Conservation (phyloP, 352 stramenopile genomes). For the Pythium phragmiticola region DNA sequence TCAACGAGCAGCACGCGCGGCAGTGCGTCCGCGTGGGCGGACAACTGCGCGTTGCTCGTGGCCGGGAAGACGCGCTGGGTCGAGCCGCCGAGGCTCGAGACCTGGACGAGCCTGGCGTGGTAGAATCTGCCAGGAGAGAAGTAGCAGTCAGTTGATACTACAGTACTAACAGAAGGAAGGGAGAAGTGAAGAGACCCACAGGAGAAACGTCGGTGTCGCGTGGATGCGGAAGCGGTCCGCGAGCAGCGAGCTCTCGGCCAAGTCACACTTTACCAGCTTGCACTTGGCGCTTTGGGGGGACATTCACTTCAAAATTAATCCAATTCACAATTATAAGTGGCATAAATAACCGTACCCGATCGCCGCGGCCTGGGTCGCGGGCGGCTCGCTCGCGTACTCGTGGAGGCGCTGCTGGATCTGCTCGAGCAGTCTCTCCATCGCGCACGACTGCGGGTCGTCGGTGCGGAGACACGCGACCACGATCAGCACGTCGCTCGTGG, state of each 20-base stretch:
- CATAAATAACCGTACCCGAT: constrained; percentile 7
- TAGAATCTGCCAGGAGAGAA: constrained; percentile 50
- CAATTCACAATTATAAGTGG: not conserved
- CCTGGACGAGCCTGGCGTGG: constrained; percentile 49
- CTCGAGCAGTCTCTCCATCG: constrained; percentile 53
- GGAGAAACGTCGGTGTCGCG: constrained; percentile 70
- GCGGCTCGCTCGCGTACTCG: constrained; percentile 5
- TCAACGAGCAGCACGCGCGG: constrained; percentile 64
- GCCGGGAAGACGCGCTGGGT: constrained; percentile 48
- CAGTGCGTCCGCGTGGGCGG: constrained; percentile 51
- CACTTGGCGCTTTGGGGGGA: constrained; percentile 34
- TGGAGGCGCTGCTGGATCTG: constrained; percentile 47
- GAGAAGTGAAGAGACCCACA: constrained; percentile 34
- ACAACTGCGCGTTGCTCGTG: constrained; percentile 62
- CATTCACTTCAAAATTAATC: not conserved
- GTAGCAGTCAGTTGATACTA: not conserved
- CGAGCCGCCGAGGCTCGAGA: constrained; percentile 58
- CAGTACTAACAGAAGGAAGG: not conserved
- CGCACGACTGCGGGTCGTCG: constrained; percentile 60
- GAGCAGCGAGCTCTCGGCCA: constrained; percentile 56
- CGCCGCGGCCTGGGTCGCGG: constrained; percentile 3
- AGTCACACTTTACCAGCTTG: constrained; percentile 68
- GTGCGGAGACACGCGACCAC: constrained; percentile 66
- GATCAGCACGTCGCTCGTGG: constrained; percentile 46
- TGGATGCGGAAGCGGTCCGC: constrained; percentile 66